Evolutionary conservation across 2,329 filamentous ascomycete species (phyloP), one percentile per base, ranked within the genome.

Genomic region (Mycosphaerella sp.): DNA sequence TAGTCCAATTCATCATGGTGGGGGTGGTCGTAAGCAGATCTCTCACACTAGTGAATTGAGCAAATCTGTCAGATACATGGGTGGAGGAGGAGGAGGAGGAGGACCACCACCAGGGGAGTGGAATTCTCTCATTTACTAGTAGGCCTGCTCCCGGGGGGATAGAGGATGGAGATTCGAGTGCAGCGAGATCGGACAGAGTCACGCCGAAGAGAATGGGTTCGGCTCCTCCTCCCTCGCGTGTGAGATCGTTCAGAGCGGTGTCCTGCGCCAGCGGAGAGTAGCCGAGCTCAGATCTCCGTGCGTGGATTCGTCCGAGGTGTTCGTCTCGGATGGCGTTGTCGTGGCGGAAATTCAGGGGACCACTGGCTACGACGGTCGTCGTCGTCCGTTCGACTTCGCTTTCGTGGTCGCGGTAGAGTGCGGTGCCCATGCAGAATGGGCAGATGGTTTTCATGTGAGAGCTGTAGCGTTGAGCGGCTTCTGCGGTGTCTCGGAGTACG

Each of bases 391-490:
- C 32, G 13, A 44, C 41, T 16, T 12, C 14, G 7, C 13, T 17
- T 17, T 44, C 48, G 12, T 50, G 48, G 16, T 50, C 14, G 18
- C 41, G 41, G 10, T 46, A 46, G 8, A 46, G 16, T 16, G 35
- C n/a, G 1, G 6, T 25, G 37, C 49, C 49, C 42, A 42, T 52
- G 14, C 49, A 52, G 27, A 47, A 52, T 3, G 49, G 49, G n/a
- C 49, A 52, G n/a, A 52, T 9, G 13, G 28, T 47, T 8, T 14
- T 40, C 27, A 41, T 16, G 13, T n/a, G 18, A 16, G 12, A 16
- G 9, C 27, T n/a, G 17, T 25, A 17, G 3, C 46, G 28, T 10
- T 3, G 21, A 7, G 46, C 39, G 3, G 41, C 39, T 14, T 36
- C 30, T 6, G 30, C 32, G 12, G 42, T 34, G 14, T 44, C 40